Evolutionary conservation across 2,329 filamentous ascomycete genomes (phyloP), one percentile per base, ranked within the genome.

Genomic region (Monosporascus sp.): DNA sequence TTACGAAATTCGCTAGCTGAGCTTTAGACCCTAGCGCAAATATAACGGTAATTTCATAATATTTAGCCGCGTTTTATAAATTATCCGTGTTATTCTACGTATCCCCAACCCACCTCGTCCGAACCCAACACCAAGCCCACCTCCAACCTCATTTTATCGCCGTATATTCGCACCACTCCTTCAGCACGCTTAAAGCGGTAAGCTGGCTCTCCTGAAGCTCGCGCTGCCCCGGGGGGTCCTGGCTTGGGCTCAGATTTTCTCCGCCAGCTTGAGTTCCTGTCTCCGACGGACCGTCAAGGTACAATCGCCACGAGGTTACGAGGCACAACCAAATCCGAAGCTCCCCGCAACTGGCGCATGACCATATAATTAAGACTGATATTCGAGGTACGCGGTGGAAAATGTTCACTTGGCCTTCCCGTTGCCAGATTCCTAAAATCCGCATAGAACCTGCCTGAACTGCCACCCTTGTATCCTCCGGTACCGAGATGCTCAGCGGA

Each of bases 11-110:
- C 14, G 2, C 27, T 31, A 24, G 1, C 8, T 4, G 1, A 11
- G 27, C 5, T 31, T 14, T 31, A 31, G 4, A 1, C 4, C 1
- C 1, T 11, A n/a, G 1, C 4, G 1, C 3, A 3, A 14, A 14
- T 5, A 14, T 2, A 5, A 1, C 31, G 31, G 11, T 35, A 14
- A 11, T 11, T 14, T 35, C 7, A 5, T 5, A 5, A 14, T 5
- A 5, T 35, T 35, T 35, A 35, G 31, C 1, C 11, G 11, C 1
- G 11, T 35, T 35, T 35, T 35, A 11, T 35, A 35, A 35, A 35
- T 35, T 14, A 35, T 35, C 14, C 14, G 31, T 35, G 31, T 14
- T 35, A 14, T 35, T 5, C 31, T 35, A 14, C 31, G 1, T 5
- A 35, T 35, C 1, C 31, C 11, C 11, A 35, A 35, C 31, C 31